Evolutionary conservation across 2,329 filamentous ascomycete genomes (phyloP).

Genomic region (Amauroascus niger): DNA sequence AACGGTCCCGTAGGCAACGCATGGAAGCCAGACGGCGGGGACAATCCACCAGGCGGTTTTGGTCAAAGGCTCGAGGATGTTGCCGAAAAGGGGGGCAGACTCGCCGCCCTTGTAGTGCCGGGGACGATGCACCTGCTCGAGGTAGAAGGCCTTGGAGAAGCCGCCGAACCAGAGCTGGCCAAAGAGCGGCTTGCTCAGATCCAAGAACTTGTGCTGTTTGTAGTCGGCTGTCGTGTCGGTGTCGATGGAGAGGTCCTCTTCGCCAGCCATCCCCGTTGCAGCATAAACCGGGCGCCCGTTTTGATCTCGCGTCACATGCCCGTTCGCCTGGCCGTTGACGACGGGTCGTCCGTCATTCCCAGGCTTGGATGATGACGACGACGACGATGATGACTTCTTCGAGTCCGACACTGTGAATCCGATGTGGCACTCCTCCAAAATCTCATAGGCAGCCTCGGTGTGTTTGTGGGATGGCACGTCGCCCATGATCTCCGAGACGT

Average conservation of each 20-base stretch:
- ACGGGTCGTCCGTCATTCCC: conserved; percentile 33
- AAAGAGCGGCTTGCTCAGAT: conserved; percentile 73
- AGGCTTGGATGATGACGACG: conserved; percentile 43
- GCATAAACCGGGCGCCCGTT: conserved; percentile 37
- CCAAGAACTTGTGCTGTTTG: conserved; percentile 86
- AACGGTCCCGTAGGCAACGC: conserved; percentile 61
- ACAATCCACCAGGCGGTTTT: conserved; percentile 93
- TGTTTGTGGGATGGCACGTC: conserved; percentile 77
- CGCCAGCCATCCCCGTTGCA: conserved; percentile 76
- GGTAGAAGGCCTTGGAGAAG: conserved; percentile 91
- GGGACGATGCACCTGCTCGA: conserved; percentile 90
- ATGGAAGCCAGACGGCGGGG: conserved; percentile 76
- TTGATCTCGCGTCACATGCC: conserved; percentile 37
- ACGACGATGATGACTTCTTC: too few species aligned
- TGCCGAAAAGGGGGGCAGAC: conserved; percentile 90
- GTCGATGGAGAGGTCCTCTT: conserved; percentile 75
- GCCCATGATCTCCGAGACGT: conserved; percentile 70
- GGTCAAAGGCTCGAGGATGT: conserved; percentile 94
- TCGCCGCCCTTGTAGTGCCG: conserved; percentile 90
- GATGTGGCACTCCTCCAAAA: conserved; percentile 76
- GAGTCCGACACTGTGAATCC: conserved; percentile 64
- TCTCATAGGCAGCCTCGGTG: conserved; percentile 89
- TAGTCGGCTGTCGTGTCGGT: conserved; percentile 70
- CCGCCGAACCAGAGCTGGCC: conserved; percentile 79
- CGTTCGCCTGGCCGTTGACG: conserved; percentile 25